Conservation (phyloP, 2,329 filamentous ascomycete genomes). For the Calonectria pteridis region DNA sequence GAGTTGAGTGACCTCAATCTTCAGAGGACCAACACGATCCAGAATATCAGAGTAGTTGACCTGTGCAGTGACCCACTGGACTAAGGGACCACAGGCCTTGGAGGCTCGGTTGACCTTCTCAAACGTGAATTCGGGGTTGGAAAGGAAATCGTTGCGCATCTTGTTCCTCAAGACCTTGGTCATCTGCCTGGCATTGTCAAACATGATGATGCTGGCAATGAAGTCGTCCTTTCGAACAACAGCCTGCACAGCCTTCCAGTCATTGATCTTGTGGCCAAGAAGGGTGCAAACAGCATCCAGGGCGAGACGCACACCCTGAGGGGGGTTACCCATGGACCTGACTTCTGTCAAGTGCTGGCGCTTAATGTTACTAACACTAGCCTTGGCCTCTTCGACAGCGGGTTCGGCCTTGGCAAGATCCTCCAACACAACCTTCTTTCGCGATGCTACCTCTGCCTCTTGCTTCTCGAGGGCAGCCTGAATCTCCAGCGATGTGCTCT, state of each 20-base stretch:
- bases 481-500: slow-evolving; percentile 88
- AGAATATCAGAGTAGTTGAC: slow-evolving; percentile 98
- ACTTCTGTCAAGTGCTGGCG: slow-evolving; percentile 97
- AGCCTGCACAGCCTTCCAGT: slow-evolving; percentile 91
- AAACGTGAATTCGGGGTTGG: slow-evolving; percentile 94
- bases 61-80: slow-evolving; percentile 97
- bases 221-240: slow-evolving; percentile 95
- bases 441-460: slow-evolving; percentile 85
- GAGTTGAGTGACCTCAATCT: slow-evolving; percentile 88
- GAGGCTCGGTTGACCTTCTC: slow-evolving; percentile 96
- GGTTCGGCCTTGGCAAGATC: slow-evolving; percentile 94
- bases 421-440: slow-evolving; percentile 85
- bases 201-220: slow-evolving; percentile 97
- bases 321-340: slow-evolving; percentile 94
- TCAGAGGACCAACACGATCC: slow-evolving; percentile 90
- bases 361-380: slow-evolving; percentile 99
- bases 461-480: slow-evolving; percentile 89
- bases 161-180: slow-evolving; percentile 83
- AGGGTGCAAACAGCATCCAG: slow-evolving; percentile 97
- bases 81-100: slow-evolving; percentile 95
- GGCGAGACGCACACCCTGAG: slow-evolving; percentile 89
- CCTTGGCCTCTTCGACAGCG: slow-evolving; percentile 91
- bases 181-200: slow-evolving; percentile 96
- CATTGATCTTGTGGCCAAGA: slow-evolving; percentile 88
- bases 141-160: slow-evolving; percentile 94